Conservation (phyloP, 2,329 filamentous ascomycete genomes). For the Passalora sequoiae region DNA sequence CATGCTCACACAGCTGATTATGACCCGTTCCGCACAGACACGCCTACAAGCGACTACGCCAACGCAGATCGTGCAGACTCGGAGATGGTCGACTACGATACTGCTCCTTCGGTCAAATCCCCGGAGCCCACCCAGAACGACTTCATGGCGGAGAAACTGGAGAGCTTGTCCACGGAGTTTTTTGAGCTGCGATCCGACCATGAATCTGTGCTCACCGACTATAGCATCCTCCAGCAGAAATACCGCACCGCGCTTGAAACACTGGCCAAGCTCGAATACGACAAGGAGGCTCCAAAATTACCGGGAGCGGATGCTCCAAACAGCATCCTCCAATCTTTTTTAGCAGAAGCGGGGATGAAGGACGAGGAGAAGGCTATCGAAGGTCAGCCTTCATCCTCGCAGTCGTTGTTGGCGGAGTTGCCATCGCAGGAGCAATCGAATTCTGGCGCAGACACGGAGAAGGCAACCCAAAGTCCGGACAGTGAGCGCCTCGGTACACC, state of each 20-base stretch:
- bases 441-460: conserved; percentile 36
- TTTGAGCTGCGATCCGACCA: conserved; percentile 87
- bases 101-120: conserved; percentile 35
- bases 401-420: conserved; percentile 88
- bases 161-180: conserved; percentile 84
- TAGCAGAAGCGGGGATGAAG: conserved; percentile 69
- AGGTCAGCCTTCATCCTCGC: conserved; percentile 70
- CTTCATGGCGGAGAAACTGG: conserved; percentile 87
- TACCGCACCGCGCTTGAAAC: conserved; percentile 84
- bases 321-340: conserved; percentile 69
- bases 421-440: conserved; percentile 75
- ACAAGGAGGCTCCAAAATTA: conserved; percentile 61
- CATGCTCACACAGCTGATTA: conserved; percentile 20
- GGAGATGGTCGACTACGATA: conserved; percentile 8
- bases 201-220: conserved; percentile 74
- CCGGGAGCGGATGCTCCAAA: conserved; percentile 49
- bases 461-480: conserved; percentile 9
- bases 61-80: conserved; percentile 17
- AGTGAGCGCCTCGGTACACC: conserved; percentile 10
- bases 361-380: conserved; percentile 30
- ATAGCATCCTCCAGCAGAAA: conserved; percentile 74
- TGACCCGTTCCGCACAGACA: conserved; percentile 24
- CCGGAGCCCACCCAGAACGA: conserved; percentile 74
- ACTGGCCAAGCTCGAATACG: conserved; percentile 77
- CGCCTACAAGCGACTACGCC: conserved; percentile 16